phyloP scores from a whole-genome alignment of 1,284 basidiomycete genomes.

The Exobasidium cylindrosporum region DNA sequence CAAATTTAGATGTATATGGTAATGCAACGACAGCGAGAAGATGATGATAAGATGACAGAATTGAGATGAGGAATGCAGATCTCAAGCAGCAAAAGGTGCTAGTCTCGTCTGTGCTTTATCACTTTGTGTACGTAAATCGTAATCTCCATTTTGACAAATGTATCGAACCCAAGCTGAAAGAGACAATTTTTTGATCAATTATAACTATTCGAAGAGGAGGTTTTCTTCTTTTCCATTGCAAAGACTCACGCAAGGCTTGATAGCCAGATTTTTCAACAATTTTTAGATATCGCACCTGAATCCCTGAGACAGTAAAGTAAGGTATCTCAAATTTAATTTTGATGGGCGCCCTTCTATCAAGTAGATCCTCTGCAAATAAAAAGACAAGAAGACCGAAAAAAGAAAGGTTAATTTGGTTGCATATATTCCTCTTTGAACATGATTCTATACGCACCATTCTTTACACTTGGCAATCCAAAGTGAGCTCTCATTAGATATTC shows the following conservation, averaged over 20 bases:
- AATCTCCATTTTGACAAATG: constrained; percentile 90
- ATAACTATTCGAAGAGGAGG: no score
- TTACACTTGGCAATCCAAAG: constrained; percentile 54
- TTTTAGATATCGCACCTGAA: constrained; percentile 93
- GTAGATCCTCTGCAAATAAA: constrained; percentile 60
- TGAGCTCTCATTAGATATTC: constrained; percentile 55
- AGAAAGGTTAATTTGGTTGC: not conserved
- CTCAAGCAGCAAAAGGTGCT: constrained; percentile 36
- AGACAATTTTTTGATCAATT: constrained; percentile 12
- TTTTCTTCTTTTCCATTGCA: no score
- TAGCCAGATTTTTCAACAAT: constrained; percentile 94
- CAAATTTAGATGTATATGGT: no score
- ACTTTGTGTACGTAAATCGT: constrained; percentile 63
- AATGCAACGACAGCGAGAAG: no score
- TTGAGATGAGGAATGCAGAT: no score
- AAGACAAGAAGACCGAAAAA: not conserved
- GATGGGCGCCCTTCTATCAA: constrained; percentile 87
- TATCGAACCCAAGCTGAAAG: constrained; percentile 60
- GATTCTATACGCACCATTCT: constrained; percentile 25
- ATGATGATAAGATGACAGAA: no score
- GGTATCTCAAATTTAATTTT: constrained; percentile 97
- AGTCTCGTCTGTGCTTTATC: constrained; percentile 46
- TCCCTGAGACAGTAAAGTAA: constrained; percentile 89
- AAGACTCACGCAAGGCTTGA: constrained; percentile 70
- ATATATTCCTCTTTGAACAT: not conserved